phyloP scores from a whole-genome alignment of 768 basidiomycete species.

The Amyloporia xantha region DNA sequence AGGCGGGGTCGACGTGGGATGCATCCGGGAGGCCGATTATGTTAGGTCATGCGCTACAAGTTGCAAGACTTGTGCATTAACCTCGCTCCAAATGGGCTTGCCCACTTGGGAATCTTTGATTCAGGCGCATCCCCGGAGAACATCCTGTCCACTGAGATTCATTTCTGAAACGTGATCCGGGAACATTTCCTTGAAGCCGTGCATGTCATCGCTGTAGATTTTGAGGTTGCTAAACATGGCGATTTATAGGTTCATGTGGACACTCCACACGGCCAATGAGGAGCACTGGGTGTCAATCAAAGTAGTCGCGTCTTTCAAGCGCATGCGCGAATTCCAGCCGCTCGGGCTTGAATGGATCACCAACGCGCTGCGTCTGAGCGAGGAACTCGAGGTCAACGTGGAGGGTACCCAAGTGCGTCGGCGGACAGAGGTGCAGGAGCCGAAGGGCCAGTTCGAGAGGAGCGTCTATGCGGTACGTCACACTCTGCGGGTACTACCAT shows the following conservation, averaged over 20 bases:
- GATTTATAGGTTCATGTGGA: slow-evolving; percentile 85
- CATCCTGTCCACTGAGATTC: no score
- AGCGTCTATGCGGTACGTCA: slow-evolving; percentile 80
- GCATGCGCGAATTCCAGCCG: slow-evolving; percentile 71
- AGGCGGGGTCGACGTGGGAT: no score
- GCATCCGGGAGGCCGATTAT: no score
- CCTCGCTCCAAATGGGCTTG: no score
- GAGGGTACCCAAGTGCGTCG: slow-evolving; percentile 69
- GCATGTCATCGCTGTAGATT: neutral
- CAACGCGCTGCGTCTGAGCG: slow-evolving; percentile 50
- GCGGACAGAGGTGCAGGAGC: slow-evolving; percentile 66
- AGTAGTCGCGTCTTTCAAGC: slow-evolving; percentile 89
- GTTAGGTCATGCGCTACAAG: no score
- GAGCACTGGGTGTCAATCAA: slow-evolving; percentile 89
- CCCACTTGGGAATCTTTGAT: no score
- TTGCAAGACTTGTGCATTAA: no score
- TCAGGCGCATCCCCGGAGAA: no score
- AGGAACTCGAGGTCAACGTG: slow-evolving; percentile 67
- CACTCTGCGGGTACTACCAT: neutral
- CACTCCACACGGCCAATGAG: slow-evolving; percentile 68
- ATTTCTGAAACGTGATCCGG: no score
- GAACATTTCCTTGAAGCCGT: no score
- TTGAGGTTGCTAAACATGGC: neutral
- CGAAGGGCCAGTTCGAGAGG: slow-evolving; percentile 72
- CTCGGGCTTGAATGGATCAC: slow-evolving; percentile 65